Evolutionary conservation across 208 protist genomes (phyloP).

Genomic region (Leishmania lainsoni): DNA sequence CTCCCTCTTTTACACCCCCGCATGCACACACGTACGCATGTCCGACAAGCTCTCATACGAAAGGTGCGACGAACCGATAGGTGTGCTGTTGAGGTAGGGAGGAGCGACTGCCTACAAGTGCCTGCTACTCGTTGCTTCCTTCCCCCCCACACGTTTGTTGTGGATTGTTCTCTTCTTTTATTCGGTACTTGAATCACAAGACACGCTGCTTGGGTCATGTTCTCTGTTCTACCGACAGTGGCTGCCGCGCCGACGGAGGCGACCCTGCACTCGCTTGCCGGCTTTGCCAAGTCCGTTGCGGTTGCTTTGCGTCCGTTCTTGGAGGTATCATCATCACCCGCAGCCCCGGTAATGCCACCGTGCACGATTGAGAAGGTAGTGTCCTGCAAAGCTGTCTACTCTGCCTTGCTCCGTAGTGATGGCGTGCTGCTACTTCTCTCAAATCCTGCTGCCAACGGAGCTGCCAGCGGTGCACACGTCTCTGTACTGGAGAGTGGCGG

Average conservation of each 20-base stretch:
- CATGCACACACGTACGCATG: background rate
- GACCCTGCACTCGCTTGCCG: slow-evolving; percentile 9
- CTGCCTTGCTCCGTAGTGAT: slow-evolving; percentile 32
- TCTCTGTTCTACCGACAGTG: slow-evolving; percentile 20
- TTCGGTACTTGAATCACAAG: background rate
- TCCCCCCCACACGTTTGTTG: background rate
- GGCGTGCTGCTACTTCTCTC: slow-evolving; percentile 25
- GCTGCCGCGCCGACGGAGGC: slow-evolving; percentile 15
- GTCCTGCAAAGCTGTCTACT: slow-evolving; percentile 27
- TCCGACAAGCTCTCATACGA: background rate
- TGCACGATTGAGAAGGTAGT: slow-evolving; percentile 21
- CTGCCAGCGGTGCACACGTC: slow-evolving; percentile 19
- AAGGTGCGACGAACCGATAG: background rate
- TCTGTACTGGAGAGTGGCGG: slow-evolving; percentile 37
- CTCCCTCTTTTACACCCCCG: background rate
- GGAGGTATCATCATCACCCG: background rate
- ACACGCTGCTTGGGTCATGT: slow-evolving; percentile 9
- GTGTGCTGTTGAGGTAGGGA: background rate
- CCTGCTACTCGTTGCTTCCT: background rate
- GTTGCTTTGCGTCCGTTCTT: slow-evolving; percentile 22
- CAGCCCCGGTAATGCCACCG: background rate
- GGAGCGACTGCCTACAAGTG: background rate
- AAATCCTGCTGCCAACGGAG: background rate
- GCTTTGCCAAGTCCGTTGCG: slow-evolving; percentile 23
- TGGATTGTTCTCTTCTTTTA: background rate